Conservation (phyloP, 1,284 basidiomycete genomes). For the Coniferiporia sulphurascens region DNA sequence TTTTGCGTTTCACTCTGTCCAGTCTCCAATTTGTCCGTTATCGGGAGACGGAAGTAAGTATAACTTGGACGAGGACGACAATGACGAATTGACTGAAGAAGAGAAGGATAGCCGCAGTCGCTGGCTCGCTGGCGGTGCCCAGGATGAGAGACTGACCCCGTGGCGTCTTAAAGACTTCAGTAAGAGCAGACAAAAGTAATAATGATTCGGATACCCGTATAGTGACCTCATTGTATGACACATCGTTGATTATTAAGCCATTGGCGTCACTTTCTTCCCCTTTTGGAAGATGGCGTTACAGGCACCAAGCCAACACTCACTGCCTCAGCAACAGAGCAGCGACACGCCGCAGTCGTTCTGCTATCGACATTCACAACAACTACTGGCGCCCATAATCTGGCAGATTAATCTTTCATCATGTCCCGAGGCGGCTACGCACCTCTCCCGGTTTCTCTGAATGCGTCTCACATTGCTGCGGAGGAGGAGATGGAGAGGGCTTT, state of each 20-base stretch:
- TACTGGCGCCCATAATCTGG: not conserved
- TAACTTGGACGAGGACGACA: slow-evolving; percentile 17
- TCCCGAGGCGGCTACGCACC: not conserved
- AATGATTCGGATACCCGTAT: no score
- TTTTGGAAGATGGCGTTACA: no score
- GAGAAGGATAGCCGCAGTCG: slow-evolving; percentile 49
- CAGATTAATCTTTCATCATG: not conserved
- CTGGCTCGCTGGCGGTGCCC: slow-evolving; percentile 72
- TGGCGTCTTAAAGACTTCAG: slow-evolving; percentile 76
- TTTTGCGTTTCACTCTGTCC: slow-evolving; percentile 42
- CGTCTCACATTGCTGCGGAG: not conserved
- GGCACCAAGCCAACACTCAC: no score
- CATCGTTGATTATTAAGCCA: no score
- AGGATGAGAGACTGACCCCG: slow-evolving; percentile 70
- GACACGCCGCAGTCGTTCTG: no score
- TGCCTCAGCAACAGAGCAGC: no score
- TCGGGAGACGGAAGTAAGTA: not conserved
- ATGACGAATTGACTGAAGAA: slow-evolving; percentile 45
- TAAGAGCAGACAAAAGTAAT: slow-evolving; percentile 24
- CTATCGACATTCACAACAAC: not conserved
- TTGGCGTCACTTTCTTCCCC: no score
- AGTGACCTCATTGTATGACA: no score
- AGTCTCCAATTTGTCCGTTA: slow-evolving; percentile 15
- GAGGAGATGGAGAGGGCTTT: slow-evolving; percentile 64
- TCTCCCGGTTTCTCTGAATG: not conserved